Base-by-base conservation (phyloP, 2,329 filamentous ascomycete species). In the Phoma herbarum region DNA sequence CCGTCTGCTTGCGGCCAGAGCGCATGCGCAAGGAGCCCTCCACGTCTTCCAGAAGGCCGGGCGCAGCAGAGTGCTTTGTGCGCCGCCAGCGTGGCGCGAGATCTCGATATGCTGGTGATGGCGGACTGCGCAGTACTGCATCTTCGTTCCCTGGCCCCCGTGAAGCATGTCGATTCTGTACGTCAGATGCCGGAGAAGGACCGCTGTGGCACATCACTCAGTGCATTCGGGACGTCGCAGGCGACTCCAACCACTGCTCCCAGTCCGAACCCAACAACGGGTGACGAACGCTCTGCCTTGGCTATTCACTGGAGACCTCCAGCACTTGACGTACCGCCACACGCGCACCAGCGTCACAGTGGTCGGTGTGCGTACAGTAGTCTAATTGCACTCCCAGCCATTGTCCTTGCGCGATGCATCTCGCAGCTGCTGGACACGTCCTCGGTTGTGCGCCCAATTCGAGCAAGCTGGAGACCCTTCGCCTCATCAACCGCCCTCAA, bases 171-270 rank as follows among this genome's bases (percentile, higher is more conserved):
- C 33, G 50, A 28, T 12, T 20, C n/a, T 12, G 39, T 59, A 59
- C 56, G 45, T 59, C 56, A 59, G 45, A 59, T 31, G 45, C 56
- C 56, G 56, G 51, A 59, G 45, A 54, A 59, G 50, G 14, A 35
- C 56, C 50, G 56, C 31, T 31, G 50, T 59, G 50, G 45, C 50
- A 59, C 56, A 50, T 45, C 45, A 26, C 39, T 22, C 35, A 44
- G 45, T 54, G 50, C 56, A 33, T 50, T 54, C 56, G 56, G 56
- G 2, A 54, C 50, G 41, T 59, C 56, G 56, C 56, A n/a, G 14
- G 5, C 35, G 33, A 52, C 22, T 50, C 53, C 46, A 29, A 33
- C 33, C 46, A 41, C 46, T 37, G 46, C 33, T 44, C 18, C 33
- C 35, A 44, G 16, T 14, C 33, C 41, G 35, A 46, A 28, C 37